Conservation (phyloP, 73 alveolate species). For the Paramecium biaurelia region DNA sequence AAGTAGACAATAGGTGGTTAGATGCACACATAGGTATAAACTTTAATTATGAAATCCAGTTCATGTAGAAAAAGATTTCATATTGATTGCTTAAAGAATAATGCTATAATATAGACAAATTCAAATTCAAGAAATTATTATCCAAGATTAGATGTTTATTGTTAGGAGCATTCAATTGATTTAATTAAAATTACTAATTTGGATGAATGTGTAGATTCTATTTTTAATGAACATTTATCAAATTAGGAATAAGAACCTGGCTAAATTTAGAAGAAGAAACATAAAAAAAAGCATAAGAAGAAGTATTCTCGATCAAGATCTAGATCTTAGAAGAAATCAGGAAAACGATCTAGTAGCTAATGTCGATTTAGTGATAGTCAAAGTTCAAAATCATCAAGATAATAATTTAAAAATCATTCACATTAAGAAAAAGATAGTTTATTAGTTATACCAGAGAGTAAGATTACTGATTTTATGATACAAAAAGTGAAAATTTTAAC, state of each 20-base stretch:
- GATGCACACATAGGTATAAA: slow-evolving; percentile 11
- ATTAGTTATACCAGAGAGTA: not conserved
- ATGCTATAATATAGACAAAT: not conserved
- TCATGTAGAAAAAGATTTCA: not conserved
- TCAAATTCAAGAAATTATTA: not conserved
- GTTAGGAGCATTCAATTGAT: not conserved
- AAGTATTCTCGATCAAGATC: not conserved
- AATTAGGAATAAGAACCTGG: not conserved
- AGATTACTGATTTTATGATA: not conserved
- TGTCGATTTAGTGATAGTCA: not conserved
- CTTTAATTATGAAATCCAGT: not conserved
- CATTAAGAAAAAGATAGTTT: not conserved
- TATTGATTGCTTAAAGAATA: not conserved
- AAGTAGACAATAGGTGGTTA: not conserved
- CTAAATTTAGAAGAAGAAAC: not conserved
- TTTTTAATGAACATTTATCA: not conserved
- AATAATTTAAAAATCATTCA: not conserved
- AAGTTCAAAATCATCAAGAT: not conserved
- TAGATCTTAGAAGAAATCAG: not conserved
- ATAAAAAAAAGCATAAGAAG: not conserved
- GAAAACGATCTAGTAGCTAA: not conserved
- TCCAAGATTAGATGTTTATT: not conserved
- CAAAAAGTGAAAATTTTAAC: not conserved
- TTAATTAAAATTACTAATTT: not conserved
- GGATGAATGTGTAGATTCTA: not conserved